phyloP scores from a whole-genome alignment of 139 green algal species.

The Chara braunii region DNA sequence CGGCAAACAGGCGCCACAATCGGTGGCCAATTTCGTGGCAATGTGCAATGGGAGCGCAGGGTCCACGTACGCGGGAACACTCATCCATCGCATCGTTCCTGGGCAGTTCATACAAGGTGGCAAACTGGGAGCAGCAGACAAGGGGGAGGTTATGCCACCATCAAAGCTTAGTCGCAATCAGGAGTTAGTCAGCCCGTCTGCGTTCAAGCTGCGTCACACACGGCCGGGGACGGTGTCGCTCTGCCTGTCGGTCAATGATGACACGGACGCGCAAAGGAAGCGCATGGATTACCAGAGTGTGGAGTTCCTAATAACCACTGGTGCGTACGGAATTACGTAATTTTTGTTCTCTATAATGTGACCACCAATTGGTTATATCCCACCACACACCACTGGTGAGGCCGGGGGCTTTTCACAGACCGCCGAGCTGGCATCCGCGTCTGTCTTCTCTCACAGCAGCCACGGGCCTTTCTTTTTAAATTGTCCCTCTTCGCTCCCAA shows the following conservation, averaged over 20 bases:
- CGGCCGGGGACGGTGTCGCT: slow-evolving; percentile 38
- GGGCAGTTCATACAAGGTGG: slow-evolving; percentile 33
- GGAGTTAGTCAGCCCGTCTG: slow-evolving; percentile 9
- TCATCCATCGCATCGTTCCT: slow-evolving; percentile 31
- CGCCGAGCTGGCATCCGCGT: no score
- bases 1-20: slow-evolving; percentile 36
- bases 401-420: no score
- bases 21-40: slow-evolving; percentile 41
- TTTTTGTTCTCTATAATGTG: no score
- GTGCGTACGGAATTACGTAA: no score
- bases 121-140: slow-evolving; percentile 16
- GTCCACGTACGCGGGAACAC: slow-evolving; percentile 35
- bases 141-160: slow-evolving; percentile 13
- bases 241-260: slow-evolving; percentile 28
- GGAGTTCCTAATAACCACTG: slow-evolving; percentile 43
- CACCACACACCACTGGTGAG: no score
- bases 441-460: no score
- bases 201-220: slow-evolving; percentile 24
- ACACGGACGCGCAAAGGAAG: slow-evolving; percentile 6
- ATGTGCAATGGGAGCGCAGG: slow-evolving; percentile 32
- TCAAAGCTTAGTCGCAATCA: slow-evolving; percentile 12
- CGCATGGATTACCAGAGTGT: slow-evolving; percentile 30
- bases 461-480: no score
- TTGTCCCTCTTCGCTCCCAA: no score
- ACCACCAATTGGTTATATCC: no score